Evolutionary conservation across 345 rosid species (phyloP).

Genomic region (Populus nigra): DNA sequence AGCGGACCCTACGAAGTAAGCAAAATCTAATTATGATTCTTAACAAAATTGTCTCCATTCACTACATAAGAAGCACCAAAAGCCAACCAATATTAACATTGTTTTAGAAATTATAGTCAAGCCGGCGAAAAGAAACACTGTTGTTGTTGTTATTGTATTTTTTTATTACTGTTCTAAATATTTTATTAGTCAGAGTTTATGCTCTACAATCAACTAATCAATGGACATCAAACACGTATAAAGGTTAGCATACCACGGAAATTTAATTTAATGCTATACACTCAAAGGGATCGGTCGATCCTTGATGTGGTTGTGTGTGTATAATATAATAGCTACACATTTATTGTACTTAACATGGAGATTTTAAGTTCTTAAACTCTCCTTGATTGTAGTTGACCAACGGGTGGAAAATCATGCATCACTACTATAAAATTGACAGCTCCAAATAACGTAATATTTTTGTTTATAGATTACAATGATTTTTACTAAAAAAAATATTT

Average conservation of each 20-base stretch:
- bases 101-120: conserved; percentile 21
- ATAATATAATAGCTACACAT: neutral
- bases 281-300: too few species aligned
- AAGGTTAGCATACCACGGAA: too few species aligned
- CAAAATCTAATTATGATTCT: neutral
- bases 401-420: too few species aligned
- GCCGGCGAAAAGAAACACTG: conserved; percentile 26
- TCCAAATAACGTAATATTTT: too few species aligned
- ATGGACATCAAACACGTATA: too few species aligned
- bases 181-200: neutral
- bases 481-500: too few species aligned
- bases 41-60: neutral
- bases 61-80: neutral
- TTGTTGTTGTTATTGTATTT: neutral
- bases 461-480: too few species aligned
- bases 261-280: too few species aligned
- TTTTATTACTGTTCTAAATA: neutral
- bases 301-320: neutral
- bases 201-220: too few species aligned
- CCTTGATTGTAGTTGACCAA: neutral
- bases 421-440: too few species aligned
- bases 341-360: neutral
- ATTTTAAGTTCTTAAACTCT: neutral
- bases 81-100: conserved; percentile 12
- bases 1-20: neutral